These are phyloP conservation scores for Fraxinus americana DNA, from an alignment of 257 asterid genomes.

Conservation along the genomic window DNA sequence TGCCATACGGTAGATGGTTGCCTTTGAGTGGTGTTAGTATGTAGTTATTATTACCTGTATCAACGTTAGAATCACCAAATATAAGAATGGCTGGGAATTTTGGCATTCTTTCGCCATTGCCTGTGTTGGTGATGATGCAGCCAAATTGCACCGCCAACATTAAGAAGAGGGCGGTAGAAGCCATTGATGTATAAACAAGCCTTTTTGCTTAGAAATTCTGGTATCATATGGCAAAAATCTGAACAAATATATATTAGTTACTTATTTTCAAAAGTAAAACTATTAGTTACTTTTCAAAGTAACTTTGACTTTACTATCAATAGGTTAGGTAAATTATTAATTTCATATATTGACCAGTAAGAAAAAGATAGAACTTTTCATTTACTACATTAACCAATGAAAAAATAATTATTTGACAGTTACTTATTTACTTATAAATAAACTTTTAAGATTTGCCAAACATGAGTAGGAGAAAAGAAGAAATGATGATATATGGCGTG, in stretches of 20 bases:
- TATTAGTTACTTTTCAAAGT: neutral
- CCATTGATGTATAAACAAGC: constrained; percentile 11
- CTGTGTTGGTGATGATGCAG: constrained; percentile 17
- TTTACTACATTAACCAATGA: neutral
- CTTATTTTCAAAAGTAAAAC: no score
- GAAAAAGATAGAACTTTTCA: neutral
- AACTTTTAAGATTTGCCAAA: neutral
- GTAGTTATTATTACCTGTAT: constrained; percentile 69
- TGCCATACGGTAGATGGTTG: constrained; percentile 64
- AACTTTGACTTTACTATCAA: neutral
- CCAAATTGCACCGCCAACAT: constrained; percentile 27
- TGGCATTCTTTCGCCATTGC: constrained; percentile 26
- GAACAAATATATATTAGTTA: no score
- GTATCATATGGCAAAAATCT: neutral
- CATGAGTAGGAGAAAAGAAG: neutral
- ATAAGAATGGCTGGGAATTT: constrained; percentile 57
- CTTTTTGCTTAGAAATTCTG: no score
- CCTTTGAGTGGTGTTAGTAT: constrained; percentile 40
- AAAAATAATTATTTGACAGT: neutral
- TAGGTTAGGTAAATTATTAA: neutral
- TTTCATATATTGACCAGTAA: neutral
- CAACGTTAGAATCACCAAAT: constrained; percentile 61
- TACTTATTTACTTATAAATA: neutral
- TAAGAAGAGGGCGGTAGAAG: constrained; percentile 3
- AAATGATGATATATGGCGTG: neutral